Evolutionary conservation across 2,329 filamentous ascomycete genomes (phyloP).

Genomic region (Alternaria metachromatica): DNA sequence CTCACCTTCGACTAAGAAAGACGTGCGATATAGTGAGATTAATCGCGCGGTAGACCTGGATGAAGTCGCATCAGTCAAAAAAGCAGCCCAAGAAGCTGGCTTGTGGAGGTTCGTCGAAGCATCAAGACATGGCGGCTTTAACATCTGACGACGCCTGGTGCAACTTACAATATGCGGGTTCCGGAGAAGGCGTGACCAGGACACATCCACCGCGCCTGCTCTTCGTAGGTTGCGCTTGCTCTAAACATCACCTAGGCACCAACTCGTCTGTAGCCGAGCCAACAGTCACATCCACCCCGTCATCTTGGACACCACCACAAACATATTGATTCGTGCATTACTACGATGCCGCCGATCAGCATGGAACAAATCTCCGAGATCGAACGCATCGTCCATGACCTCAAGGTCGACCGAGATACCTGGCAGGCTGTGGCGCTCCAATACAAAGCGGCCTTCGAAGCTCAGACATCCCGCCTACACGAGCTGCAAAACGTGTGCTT

Average conservation of each 20-base stretch:
- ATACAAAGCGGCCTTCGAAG: constrained; percentile 39
- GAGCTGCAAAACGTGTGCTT: constrained; percentile 39
- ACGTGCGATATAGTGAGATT: constrained; percentile 75
- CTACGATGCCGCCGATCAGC: constrained; percentile 16
- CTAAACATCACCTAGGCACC: neutral
- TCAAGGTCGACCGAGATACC: constrained; percentile 40
- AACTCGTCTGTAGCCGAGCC: neutral
- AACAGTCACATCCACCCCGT: constrained; percentile 6
- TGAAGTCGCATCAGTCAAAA: constrained; percentile 70
- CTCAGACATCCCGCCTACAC: constrained; percentile 27
- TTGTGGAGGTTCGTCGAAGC: constrained; percentile 80
- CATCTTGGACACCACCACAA: neutral
- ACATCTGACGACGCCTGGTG: constrained; percentile 39
- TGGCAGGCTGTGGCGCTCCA: constrained; percentile 36
- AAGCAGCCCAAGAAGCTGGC: constrained; percentile 73
- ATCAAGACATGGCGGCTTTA: constrained; percentile 64
- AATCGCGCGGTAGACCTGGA: constrained; percentile 71
- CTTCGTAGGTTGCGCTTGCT: neutral
- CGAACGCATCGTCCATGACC: constrained; percentile 19
- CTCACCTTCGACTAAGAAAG: constrained; percentile 42
- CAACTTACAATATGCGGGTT: no score
- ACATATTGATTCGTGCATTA: constrained; percentile 21
- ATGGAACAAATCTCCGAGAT: constrained; percentile 21
- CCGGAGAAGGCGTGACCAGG: neutral
- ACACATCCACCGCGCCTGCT: neutral